Evolutionary conservation across 495 filamentous ascomycete species (phyloP), one percentile per base, ranked within the genome.

Genomic region (Collariella sp.): DNA sequence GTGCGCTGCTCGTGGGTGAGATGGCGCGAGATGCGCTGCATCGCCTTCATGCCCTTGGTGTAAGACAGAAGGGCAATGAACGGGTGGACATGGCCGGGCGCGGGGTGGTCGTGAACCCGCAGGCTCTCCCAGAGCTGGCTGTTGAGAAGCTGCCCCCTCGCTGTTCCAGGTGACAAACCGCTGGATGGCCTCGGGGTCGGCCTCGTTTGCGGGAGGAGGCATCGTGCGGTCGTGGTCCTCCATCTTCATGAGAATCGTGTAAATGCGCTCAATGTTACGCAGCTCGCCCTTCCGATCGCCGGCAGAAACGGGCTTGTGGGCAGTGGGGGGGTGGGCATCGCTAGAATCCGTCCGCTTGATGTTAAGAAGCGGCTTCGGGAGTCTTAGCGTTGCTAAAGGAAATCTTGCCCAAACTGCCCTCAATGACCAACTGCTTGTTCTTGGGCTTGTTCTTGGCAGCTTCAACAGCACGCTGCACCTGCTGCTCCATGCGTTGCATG

Each of bases 371-470:
- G 91, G 89, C 67, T 91, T 89, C 0, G 93, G n/a, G 93, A 0
- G 93, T 94, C 70, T 96, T 97, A 31, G 91, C 88, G 63, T 99
- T 99, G 74, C 91, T 95, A 75, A 97, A 99, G 0, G 90, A 90
- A 33, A 99, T 99, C 72, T 99, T 99, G 52, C 93, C 93, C 55
- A 99, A 68, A 60, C 89, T 96, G n/a, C 93, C 93, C 67, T 97
- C 93, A 43, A 99, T 89, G 18, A 96, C 89, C n/a, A 99, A 77
- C 63, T 95, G 89, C 70, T 95, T 96, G 65, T 91, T 95, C 74
- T 99, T 99, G 5, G 93, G 93, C 70, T 95, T 91, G 38, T 84
- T 83, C 68, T 97, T 97, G 33, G 94, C 94, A 2, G 93, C 94
- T 60, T 97, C 93, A 0, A 99, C 94, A 5, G 93, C 93, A 33